These are phyloP conservation scores for Candida sphagnicola DNA, from an alignment of 805 yeast genomes.

Conservation along the genomic window DNA sequence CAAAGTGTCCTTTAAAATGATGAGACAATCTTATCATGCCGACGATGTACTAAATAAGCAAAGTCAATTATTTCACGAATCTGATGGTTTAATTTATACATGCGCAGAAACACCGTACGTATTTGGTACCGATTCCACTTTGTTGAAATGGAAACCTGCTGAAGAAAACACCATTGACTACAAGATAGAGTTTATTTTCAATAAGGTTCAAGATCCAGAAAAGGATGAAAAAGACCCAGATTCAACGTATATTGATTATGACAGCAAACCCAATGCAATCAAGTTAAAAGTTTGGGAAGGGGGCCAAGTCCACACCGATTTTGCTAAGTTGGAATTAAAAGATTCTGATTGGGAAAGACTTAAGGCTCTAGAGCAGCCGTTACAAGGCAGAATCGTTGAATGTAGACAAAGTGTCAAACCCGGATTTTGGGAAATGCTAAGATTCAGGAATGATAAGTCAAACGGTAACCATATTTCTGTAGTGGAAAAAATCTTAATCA, in stretches of 20 bases:
- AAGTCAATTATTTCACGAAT: slow-evolving; percentile 74
- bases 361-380: slow-evolving; percentile 69
- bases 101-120: slow-evolving; percentile 84
- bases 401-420: slow-evolving; percentile 60
- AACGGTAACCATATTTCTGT: slow-evolving; percentile 83
- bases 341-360: slow-evolving; percentile 80
- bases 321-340: slow-evolving; percentile 56
- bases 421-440: slow-evolving; percentile 74
- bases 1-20: slow-evolving; percentile 78
- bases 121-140: slow-evolving; percentile 81
- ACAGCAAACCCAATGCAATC: slow-evolving; percentile 62
- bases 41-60: slow-evolving; percentile 69
- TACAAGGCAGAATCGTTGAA: slow-evolving; percentile 87
- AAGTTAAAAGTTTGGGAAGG: slow-evolving; percentile 80
- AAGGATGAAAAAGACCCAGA: slow-evolving; percentile 64
- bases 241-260: slow-evolving; percentile 76
- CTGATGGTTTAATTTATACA: slow-evolving; percentile 93
- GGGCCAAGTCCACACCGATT: slow-evolving; percentile 55
- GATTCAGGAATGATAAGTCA: slow-evolving; percentile 90
- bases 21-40: slow-evolving; percentile 80
- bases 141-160: slow-evolving; percentile 96
- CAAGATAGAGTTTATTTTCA: slow-evolving; percentile 61
- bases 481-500: slow-evolving; percentile 75
- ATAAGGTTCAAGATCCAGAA: slow-evolving; percentile 56
- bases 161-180: slow-evolving; percentile 94